These are phyloP conservation scores for Bjerkandera adusta DNA, from an alignment of 1,284 basidiomycete genomes.

Conservation along the genomic window DNA sequence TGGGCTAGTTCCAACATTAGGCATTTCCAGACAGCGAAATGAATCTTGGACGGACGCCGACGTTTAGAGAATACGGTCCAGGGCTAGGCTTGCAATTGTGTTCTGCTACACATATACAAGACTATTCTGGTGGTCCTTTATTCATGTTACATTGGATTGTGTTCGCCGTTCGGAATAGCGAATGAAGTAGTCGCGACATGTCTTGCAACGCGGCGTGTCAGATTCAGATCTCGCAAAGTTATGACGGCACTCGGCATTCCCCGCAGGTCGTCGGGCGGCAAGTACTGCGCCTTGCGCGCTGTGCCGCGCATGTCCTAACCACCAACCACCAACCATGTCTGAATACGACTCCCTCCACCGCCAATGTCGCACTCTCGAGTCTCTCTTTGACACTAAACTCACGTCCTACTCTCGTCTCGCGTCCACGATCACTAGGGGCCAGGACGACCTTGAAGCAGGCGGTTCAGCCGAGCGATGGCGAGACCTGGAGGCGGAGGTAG, in stretches of 20 bases:
- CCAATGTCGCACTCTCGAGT: slow-evolving; percentile 89
- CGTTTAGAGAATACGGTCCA: too few species aligned
- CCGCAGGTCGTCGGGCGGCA: not conserved
- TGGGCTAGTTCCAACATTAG: too few species aligned
- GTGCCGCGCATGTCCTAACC: not conserved
- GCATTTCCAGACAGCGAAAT: too few species aligned
- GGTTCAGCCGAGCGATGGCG: slow-evolving; percentile 70
- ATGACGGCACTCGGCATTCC: slow-evolving; percentile 1
- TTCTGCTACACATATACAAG: too few species aligned
- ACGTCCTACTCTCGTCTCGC: slow-evolving; percentile 88
- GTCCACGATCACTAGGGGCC: slow-evolving; percentile 62
- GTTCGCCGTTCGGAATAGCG: too few species aligned
- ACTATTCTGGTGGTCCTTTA: too few species aligned
- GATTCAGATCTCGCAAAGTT: not conserved
- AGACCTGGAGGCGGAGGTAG: slow-evolving; percentile 85
- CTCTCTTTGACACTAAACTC: slow-evolving; percentile 87
- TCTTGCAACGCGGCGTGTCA: not conserved
- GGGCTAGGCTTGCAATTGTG: too few species aligned
- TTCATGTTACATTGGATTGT: too few species aligned
- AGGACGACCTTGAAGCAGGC: slow-evolving; percentile 67
- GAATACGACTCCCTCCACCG: slow-evolving; percentile 79
- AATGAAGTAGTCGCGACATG: not conserved
- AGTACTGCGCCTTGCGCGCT: not conserved
- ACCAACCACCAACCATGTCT: slow-evolving; percentile 44
- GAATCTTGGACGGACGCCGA: too few species aligned